Base-by-base conservation (phyloP, 1,284 basidiomycete genomes). In the Bjerkandera adusta region DNA sequence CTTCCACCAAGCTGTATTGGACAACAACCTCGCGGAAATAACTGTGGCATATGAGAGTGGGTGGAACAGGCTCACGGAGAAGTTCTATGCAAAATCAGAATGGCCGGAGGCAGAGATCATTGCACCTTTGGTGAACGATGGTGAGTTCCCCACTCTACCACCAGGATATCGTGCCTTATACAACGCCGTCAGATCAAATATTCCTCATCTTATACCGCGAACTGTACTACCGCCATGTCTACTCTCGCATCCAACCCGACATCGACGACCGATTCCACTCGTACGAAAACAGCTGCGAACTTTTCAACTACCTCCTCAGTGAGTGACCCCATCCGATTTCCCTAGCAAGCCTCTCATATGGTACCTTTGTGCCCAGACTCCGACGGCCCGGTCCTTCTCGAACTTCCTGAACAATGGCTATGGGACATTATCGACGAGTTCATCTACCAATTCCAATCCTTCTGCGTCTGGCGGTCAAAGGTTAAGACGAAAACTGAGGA, bases 351-450 rank as follows among this genome's bases (percentile, higher is more conserved):
- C 21, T 25, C 30, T 11, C 13, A 8, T 8, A 16, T 24, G n/a
- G n/a, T n/a, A n/a, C n/a, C n/a, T n/a, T n/a, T n/a, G 33, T 25
- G 11, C 5, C 8, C 55, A 90, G 91, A 97, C 68, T 95, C 92
- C 18, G 93, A 97, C 52, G 92, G 91, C 0, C 96, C 96, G 1
- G 94, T 98, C 0, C 69, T 85, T 13, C 83, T 98, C 45, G 87
- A 96, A 57, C 81, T 98, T 12, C 96, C 96, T 0, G 91, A 95
- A 52, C 94, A 97, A 68, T 99, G 96, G 96, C 72, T 99, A 5
- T 98, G 95, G 92, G 96, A 99, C 67, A 97, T 99, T 69, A 89
- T 98, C 60, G 96, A 98, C 71, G 96, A 98, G 64, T 99, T 99
- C 68, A 97, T 98, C 59, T 99, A 97, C 72, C 96, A 98, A 66